phyloP scores from a whole-genome alignment of 2,329 filamentous ascomycete genomes.

The Aspergillus phoenicis region DNA sequence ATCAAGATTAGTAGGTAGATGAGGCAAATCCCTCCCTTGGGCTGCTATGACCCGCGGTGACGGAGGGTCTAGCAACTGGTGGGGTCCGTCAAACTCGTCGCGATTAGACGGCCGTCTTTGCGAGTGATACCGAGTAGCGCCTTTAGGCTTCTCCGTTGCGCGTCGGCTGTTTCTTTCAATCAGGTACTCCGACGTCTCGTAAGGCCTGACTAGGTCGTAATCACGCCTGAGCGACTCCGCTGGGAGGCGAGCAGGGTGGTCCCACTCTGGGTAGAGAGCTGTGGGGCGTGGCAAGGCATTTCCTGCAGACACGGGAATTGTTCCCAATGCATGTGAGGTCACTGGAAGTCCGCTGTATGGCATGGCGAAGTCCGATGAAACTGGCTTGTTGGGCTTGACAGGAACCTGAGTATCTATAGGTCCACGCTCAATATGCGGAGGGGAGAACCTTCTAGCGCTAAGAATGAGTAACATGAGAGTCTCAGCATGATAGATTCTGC shows the following conservation, averaged over 20 bases:
- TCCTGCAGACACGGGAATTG: slow-evolving; percentile 36
- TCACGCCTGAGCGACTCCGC: slow-evolving; percentile 38
- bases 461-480: slow-evolving; percentile 19
- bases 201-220: slow-evolving; percentile 32
- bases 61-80: slow-evolving; percentile 76
- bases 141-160: slow-evolving; percentile 34
- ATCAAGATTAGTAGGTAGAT: slow-evolving; percentile 78
- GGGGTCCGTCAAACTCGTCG: slow-evolving; percentile 86
- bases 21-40: slow-evolving; percentile 78
- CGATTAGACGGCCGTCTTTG: slow-evolving; percentile 76
- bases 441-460: slow-evolving; percentile 37
- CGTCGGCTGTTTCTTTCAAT: slow-evolving; percentile 40
- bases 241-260: slow-evolving; percentile 34
- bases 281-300: slow-evolving; percentile 32
- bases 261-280: slow-evolving; percentile 39
- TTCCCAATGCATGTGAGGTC: slow-evolving; percentile 31
- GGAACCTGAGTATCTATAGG: slow-evolving; percentile 32
- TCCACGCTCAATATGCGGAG: slow-evolving; percentile 31
- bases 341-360: slow-evolving; percentile 34
- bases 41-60: slow-evolving; percentile 70
- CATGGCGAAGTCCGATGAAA: slow-evolving; percentile 32
- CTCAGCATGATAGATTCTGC: slow-evolving; percentile 22
- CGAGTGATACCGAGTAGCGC: slow-evolving; percentile 40
- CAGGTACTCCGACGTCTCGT: slow-evolving; percentile 40
- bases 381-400: slow-evolving; percentile 24